Evolutionary conservation across 768 basidiomycete genomes (phyloP), one percentile per base, ranked within the genome.

Genomic region (Mycena leptocephala): DNA sequence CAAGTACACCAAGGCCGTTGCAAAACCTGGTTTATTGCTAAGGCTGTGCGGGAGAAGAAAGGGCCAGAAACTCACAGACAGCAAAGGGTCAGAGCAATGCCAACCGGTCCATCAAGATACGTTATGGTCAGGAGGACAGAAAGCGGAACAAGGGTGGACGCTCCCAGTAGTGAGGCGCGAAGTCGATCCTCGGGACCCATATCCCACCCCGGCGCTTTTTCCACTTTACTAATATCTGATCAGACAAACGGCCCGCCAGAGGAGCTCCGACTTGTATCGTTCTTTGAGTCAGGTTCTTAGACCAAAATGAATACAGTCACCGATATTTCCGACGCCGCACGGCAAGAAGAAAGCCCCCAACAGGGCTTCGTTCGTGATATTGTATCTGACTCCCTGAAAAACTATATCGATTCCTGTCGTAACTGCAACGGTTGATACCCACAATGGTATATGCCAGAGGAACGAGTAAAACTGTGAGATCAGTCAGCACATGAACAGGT

Each of bases 121-220:
- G 85, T 79, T 18, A 88, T 91, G n/a, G 89, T 79, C 3, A 93
- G 75, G 0, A 91, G 80, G 3, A 92, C 81, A 1, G 93, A 90
- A 0, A 92, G 30, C 0, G 94, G 95, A 5, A 89, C 85, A 33
- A 94, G 83, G 22, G 90, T 37, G 0, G 87, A 82, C 5, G 87
- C 87, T 11, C 91, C 90, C 8, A 86, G 77, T 39, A 91, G 80
- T 2, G 89, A 85, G 2, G 88, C 92, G 1, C 91, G 88, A 30
- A 95, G 86, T 7, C 94, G 90, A 76, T 94, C 94, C 81, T 95
- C 93, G 0, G 93, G 93, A 90, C 89, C 92, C 92, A 94, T 2
- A 85, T 78, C 0, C 93, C 93, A 0, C 87, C 87, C 28, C 93
- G 89, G 7, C 84, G 80, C 58, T 86, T 83, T 20, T 88, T 88